Evolutionary conservation across 257 asterid genomes (phyloP).

Genomic region (Solanum virginianum): DNA sequence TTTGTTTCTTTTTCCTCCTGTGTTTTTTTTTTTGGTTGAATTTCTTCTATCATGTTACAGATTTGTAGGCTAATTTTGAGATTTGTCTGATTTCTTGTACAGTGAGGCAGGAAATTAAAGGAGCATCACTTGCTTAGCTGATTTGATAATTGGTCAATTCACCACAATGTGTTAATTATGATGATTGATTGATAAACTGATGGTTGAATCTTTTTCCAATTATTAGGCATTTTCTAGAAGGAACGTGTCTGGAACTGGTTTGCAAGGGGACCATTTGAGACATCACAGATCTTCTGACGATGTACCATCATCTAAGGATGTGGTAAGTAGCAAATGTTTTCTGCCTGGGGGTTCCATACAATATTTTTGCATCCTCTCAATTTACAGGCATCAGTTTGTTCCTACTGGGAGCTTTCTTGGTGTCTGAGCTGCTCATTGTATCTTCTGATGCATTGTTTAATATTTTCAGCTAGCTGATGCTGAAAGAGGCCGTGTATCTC

Average conservation of each 20-base stretch:
- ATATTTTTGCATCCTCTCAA: neutral
- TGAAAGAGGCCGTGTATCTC: constrained; percentile 45
- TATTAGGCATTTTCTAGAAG: constrained; percentile 36
- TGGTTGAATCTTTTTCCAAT: neutral
- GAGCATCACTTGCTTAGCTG: neutral
- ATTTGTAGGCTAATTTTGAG: neutral
- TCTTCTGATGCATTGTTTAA: neutral
- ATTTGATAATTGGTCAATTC: neutral
- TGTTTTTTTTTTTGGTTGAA: neutral
- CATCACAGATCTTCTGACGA: constrained; percentile 51
- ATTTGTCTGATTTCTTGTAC: neutral
- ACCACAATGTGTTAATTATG: neutral
- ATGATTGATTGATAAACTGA: neutral
- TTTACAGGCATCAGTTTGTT: neutral
- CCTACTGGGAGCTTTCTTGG: neutral
- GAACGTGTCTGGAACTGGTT: constrained; percentile 36
- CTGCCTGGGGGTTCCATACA: neutral
- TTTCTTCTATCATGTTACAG: neutral
- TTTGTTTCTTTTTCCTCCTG: neutral
- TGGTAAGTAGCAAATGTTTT: constrained; percentile 24
- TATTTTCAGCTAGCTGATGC: constrained; percentile 45
- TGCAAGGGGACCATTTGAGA: constrained; percentile 48
- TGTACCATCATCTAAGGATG: constrained; percentile 51
- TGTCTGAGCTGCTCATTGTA: neutral
- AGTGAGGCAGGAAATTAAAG: constrained; percentile 64